Evolutionary conservation across 768 basidiomycete species (phyloP).

Genomic region (Suillus sp.): DNA sequence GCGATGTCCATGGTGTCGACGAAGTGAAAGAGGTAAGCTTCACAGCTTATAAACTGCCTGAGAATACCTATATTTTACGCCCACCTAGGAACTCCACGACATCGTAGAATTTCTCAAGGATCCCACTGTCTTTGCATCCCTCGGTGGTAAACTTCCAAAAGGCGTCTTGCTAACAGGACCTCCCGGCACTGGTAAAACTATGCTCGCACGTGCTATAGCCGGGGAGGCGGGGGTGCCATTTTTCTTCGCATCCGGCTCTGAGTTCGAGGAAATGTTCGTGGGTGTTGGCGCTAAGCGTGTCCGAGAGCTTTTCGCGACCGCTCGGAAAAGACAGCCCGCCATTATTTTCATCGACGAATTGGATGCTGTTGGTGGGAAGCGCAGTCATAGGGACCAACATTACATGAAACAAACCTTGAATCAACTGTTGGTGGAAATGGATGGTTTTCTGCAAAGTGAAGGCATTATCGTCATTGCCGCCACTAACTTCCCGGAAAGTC

Average conservation of each 20-base stretch:
- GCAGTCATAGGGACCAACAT: constrained; percentile 80
- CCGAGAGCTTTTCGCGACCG: constrained; percentile 90
- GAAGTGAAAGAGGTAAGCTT: constrained; percentile 89
- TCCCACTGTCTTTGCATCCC: constrained; percentile 82
- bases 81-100: constrained; percentile 81
- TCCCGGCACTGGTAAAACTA: constrained; percentile 80
- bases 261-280: constrained; percentile 99
- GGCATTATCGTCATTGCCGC: constrained; percentile 95
- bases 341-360: constrained; percentile 99
- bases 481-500: constrained; percentile 95
- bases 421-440: constrained; percentile 95
- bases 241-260: constrained; percentile 94
- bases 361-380: constrained; percentile 91
- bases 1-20: constrained; percentile 96
- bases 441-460: constrained; percentile 92
- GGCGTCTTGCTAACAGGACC: constrained; percentile 90
- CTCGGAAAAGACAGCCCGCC: constrained; percentile 91
- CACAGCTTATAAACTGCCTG: neutral
- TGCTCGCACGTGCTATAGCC: constrained; percentile 95
- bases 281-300: constrained; percentile 95
- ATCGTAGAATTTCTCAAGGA: constrained; percentile 95
- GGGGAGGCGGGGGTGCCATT: constrained; percentile 99
- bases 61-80: constrained; percentile 1
- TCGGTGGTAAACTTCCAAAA: constrained; percentile 94
- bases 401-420: constrained; percentile 95